Base-by-base conservation (phyloP, 2,329 filamentous ascomycete species). In the Polychaeton citri region DNA sequence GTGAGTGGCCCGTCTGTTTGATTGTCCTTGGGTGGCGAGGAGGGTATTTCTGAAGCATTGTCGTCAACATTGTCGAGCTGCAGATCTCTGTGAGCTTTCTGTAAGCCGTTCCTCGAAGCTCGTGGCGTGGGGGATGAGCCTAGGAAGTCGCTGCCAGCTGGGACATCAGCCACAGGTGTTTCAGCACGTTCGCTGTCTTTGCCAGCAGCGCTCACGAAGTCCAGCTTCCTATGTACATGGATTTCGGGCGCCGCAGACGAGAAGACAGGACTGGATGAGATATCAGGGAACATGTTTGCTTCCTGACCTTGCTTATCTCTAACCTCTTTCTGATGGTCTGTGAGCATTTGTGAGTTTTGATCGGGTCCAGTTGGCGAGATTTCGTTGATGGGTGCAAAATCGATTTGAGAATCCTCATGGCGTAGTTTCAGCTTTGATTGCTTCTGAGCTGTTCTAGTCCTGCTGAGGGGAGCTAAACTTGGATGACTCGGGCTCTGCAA, bases 351-450 rank as follows among this genome's bases (percentile, higher is more conserved):
- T 1, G 81, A 84, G 38, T 83, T 77, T 2, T 68, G 51, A 3
- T 52, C 46, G 15, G 55, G 53, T 1, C 56, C 59, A 10, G 61
- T 57, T 4, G 66, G 60, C 3, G 69, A 61, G 0, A 77, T 74
- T 19, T 72, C 69, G n/a, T n/a, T n/a, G 32, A 88, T 79, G 0
- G 74, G 62, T 2, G 79, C 74, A 49, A 90, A 90, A 30, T 82
- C 70, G 18, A 92, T 70, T 50, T 92, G 85, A 1, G 84, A 92
- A 56, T 92, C 72, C 42, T 93, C 74, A 47, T 93, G 85, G 21
- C 81, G 74, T 19, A 78, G 64, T 40, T 71, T 72, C 13, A 69
- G 64, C 32, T 68, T 72, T 9, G 58, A 28, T 7, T 12, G 5
- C 4, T 10, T 12, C 35, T 26, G 6, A 40, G 5, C 13, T 7